Conservation (phyloP, 176 grass and related monocot species). For the Pharus latifolius region DNA sequence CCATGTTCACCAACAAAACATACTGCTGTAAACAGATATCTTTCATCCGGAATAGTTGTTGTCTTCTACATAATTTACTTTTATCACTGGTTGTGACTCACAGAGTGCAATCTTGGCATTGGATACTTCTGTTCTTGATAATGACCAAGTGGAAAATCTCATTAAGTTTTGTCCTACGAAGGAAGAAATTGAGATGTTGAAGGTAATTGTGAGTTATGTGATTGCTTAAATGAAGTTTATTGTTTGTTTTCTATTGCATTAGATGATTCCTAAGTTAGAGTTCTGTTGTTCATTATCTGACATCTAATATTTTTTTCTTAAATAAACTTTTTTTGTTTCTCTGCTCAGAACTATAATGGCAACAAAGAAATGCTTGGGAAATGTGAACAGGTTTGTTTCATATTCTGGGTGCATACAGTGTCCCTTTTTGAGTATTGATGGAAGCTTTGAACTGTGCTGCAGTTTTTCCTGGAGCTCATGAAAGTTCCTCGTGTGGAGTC, state of each 20-base stretch:
- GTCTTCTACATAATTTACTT: conserved; percentile 10
- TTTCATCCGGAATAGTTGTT: neutral
- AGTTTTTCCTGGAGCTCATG: conserved; percentile 99
- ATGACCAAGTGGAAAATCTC: conserved; percentile 97
- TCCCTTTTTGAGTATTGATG: conserved; percentile 5
- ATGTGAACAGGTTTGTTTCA: conserved; percentile 86
- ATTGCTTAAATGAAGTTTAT: neutral
- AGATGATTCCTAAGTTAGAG: neutral
- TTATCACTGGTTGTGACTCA: conserved; percentile 10
- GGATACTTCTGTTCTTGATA: conserved; percentile 78
- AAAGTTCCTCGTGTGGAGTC: conserved; percentile 93
- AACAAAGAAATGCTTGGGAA: conserved; percentile 95
- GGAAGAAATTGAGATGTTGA: conserved; percentile 98
- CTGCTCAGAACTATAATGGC: conserved; percentile 58
- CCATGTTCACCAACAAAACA: neutral
- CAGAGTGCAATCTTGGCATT: conserved; percentile 85
- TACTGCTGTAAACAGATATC: neutral
- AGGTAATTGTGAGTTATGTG: conserved; percentile 36
- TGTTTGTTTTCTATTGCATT: neutral
- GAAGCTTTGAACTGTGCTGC: conserved; percentile 18
- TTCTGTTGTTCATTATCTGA: conserved; percentile 1
- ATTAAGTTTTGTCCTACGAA: conserved; percentile 98
- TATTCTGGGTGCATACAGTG: conserved; percentile 4
- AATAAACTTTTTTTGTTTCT: neutral
- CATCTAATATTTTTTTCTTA: conserved; percentile 3